Base-by-base conservation (phyloP, 192 early-diverging fungal genomes). In the Coemansia sp. region DNA sequence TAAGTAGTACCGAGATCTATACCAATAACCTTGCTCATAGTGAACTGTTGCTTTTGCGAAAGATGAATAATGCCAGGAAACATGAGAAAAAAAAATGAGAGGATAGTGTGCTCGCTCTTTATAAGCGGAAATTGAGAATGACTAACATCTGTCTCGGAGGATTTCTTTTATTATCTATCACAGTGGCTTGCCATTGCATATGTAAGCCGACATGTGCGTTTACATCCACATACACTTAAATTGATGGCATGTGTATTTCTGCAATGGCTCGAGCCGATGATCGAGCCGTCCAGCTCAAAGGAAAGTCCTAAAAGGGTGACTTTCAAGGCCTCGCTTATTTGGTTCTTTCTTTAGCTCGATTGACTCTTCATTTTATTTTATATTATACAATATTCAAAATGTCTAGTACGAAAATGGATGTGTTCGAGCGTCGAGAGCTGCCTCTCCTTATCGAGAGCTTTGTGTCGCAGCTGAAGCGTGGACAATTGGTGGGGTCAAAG, bases 401-500 rank as follows among this genome's bases (percentile, higher is more conserved):
- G 55, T 30, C 55, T 6, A 33, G 30, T 17, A 33, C 55, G 4
- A 58, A 58, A 58, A 58, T 58, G 55, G 28, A 58, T 16, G 6
- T 35, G 55, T 58, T 58, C 30, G 33, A 30, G 55, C 16, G 73
- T 63, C 73, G 69, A 9, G 77, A 80, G 63, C 43, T 68, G 7
- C 42, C 68, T 8, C 55, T 57, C 14, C 61, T 62, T 42, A 78
- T 87, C 17, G 86, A 87, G 55, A 76, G 81, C 59, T 85, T 88
- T 35, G 78, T 86, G 42, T 74, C 80, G 47, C 80, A 82, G 66
- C 82, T 88, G 14, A 84, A 86, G 65, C 82, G 87, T 63, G 86
- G 91, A n/a, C 89, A 93, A 69, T 67, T 93, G 9, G 81, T 85
- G 26, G 90, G 89, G 66, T 90, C 91, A 21, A 89, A 86, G 35